These are phyloP conservation scores for Leishmania turanica DNA, from an alignment of 208 protist species.

Conservation along the genomic window DNA sequence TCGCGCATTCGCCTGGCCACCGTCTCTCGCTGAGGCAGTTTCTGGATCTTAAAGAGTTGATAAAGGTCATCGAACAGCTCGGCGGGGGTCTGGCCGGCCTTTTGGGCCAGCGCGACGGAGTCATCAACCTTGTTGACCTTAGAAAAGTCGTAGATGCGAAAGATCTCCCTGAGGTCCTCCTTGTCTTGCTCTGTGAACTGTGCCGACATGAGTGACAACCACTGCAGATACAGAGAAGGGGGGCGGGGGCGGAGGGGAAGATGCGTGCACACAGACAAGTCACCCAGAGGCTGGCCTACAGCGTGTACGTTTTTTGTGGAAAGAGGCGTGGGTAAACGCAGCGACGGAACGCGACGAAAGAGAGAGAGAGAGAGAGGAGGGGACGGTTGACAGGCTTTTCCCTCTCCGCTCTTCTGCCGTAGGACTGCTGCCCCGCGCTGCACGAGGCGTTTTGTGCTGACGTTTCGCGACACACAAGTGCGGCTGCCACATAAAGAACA, in stretches of 20 bases:
- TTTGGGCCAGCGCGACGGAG: conserved; percentile 20
- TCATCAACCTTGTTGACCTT: conserved; percentile 46
- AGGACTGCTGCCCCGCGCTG: not conserved
- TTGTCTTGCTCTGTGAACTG: conserved; percentile 39
- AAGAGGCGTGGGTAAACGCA: not conserved
- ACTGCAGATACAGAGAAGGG: not conserved
- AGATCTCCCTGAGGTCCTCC: conserved; percentile 53
- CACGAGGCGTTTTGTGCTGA: not conserved
- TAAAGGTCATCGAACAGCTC: conserved; percentile 51
- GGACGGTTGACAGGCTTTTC: not conserved
- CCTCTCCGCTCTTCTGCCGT: not conserved
- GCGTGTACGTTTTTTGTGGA: not conserved
- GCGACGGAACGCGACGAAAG: not conserved
- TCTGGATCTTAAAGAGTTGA: conserved; percentile 36
- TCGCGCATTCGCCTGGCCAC: conserved; percentile 29
- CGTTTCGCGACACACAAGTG: not conserved
- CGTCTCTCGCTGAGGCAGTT: conserved; percentile 40
- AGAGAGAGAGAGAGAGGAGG: not conserved
- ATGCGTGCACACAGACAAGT: conserved; percentile 2
- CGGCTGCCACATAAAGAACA: not conserved
- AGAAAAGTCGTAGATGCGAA: conserved; percentile 56
- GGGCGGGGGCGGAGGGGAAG: not conserved
- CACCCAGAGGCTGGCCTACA: no score
- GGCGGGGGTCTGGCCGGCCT: conserved; percentile 22
- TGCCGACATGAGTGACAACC: not conserved